Evolutionary conservation across 192 early-diverging fungal species (phyloP).

Genomic region (Phlyctochytrium bullatum): DNA sequence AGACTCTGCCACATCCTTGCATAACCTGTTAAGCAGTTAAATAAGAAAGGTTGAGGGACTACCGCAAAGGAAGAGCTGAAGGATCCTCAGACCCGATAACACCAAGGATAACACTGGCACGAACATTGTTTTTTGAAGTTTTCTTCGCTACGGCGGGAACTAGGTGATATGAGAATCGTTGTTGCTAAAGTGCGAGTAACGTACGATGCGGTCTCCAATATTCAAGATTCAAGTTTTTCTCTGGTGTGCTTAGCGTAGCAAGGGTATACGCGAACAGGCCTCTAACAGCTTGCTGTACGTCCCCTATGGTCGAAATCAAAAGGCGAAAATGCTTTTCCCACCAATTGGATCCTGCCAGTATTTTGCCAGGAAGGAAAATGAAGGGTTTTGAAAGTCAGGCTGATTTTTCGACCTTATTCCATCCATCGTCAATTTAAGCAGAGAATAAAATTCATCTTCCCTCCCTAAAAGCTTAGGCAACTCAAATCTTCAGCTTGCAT

Average conservation of each 20-base stretch:
- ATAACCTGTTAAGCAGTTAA: conserved; percentile 28
- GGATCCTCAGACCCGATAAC: conserved; percentile 69
- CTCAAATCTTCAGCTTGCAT: neutral
- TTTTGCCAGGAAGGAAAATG: conserved; percentile 70
- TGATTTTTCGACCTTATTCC: conserved; percentile 51
- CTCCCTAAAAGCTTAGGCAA: conserved; percentile 31
- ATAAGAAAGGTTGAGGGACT: too few relatives aligned
- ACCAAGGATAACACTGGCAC: conserved; percentile 72
- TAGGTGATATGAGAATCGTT: too few relatives aligned
- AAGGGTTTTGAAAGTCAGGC: conserved; percentile 51
- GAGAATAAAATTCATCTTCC: conserved; percentile 37
- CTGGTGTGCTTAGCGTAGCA: conserved; percentile 41
- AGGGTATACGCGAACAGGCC: conserved; percentile 55
- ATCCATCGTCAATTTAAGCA: conserved; percentile 51
- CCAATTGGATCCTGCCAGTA: conserved; percentile 83
- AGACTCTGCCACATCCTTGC: conserved; percentile 65
- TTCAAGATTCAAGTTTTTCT: conserved; percentile 53
- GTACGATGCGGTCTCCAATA: conserved; percentile 71
- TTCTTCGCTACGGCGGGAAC: conserved; percentile 47
- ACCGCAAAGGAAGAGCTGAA: conserved; percentile 31
- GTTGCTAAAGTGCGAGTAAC: too few relatives aligned
- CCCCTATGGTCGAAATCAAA: conserved; percentile 38
- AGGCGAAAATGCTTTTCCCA: conserved; percentile 16
- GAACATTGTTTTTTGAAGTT: conserved; percentile 48
- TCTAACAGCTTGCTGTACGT: conserved; percentile 66